Conservation (phyloP, 148 eudicot genomes). For the Hydrangea macrophylla region DNA sequence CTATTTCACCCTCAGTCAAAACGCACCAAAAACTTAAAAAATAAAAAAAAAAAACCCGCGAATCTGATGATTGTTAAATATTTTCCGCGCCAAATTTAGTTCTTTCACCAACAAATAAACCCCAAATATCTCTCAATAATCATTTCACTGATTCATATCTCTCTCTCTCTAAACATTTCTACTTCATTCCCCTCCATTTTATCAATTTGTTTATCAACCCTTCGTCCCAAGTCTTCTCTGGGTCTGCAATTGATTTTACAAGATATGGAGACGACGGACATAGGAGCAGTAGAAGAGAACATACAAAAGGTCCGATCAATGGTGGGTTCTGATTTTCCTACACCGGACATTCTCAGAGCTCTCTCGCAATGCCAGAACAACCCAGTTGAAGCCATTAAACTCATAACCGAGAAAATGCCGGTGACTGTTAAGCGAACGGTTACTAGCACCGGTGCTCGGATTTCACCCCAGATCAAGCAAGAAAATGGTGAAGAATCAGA, state of each 20-base stretch:
- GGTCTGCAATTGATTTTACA: background rate
- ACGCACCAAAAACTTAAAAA: too few species aligned
- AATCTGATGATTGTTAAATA: background rate
- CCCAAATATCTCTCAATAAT: background rate
- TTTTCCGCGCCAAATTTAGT: background rate
- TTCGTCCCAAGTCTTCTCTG: background rate
- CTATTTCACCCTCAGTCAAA: too few species aligned
- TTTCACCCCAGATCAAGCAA: constrained; percentile 18
- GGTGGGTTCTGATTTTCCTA: constrained; percentile 9
- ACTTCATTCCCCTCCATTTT: background rate
- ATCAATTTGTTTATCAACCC: background rate
- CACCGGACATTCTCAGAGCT: constrained; percentile 15
- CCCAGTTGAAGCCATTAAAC: constrained; percentile 20
- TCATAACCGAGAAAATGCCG: constrained; percentile 22
- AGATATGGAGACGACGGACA: constrained; percentile 7
- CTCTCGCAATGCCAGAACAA: constrained; percentile 18
- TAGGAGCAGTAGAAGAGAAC: constrained; percentile 7
- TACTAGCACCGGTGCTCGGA: constrained; percentile 42
- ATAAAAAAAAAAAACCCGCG: too few species aligned
- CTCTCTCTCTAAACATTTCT: background rate
- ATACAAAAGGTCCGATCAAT: constrained; percentile 14
- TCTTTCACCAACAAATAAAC: background rate
- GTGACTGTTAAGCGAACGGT: constrained; percentile 24
- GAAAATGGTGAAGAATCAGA: constrained; percentile 8
- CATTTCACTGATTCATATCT: background rate